Evolutionary conservation across 1,284 basidiomycete species (phyloP), one percentile per base, ranked within the genome.

Genomic region (Cryptococcus neoformans): DNA sequence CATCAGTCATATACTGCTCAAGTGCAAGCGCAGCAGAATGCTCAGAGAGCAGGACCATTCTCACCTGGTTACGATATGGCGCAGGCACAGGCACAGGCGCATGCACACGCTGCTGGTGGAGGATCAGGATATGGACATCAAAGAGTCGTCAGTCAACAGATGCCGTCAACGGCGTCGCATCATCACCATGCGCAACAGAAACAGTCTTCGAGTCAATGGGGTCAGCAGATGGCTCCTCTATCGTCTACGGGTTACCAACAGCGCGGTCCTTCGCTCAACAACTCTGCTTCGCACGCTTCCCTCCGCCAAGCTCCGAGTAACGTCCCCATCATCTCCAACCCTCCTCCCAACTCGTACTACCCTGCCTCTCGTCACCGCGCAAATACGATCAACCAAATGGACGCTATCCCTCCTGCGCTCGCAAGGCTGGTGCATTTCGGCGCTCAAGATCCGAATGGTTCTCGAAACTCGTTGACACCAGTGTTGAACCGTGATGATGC

Each of bases 1-100:
- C 95, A 98, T 70, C 94, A 98, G 77, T 88, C 87, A 16, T 93
- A 92, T 74, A 93, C 89, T 6, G 88, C 90, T 3, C 90, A 92
- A 60, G 78, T 74, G 28, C 74, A 78, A 46, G 54, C 49, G 21
- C 46, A 47, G 34, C 21, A 28, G 46, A 16, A 47, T 10, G 46
- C 46, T 47, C 40, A 41, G 16, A 16, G 12, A 16, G 12, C 40
- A 41, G 66, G 63, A 10, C 71, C 72, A 7, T 74, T 72, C 60
- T 63, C 64, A 4, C 62, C 67, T 3, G 64, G 62, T 2, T 74
- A 72, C 58, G 69, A 72, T 14, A 44, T 61, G 48, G 61, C 58
- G 48, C 52, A 46, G 14, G 60, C 60, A 37, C 56, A 48, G 34
- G 37, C 54, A 17, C 53, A 46, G 17, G 21, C 11, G 6, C 28